A percentile compares a stretch with the other conserved stretches of the same genome.
phyloP scores from a whole-genome alignment of 2,329 filamentous ascomycete species.

The Xylariaceae sp. region DNA sequence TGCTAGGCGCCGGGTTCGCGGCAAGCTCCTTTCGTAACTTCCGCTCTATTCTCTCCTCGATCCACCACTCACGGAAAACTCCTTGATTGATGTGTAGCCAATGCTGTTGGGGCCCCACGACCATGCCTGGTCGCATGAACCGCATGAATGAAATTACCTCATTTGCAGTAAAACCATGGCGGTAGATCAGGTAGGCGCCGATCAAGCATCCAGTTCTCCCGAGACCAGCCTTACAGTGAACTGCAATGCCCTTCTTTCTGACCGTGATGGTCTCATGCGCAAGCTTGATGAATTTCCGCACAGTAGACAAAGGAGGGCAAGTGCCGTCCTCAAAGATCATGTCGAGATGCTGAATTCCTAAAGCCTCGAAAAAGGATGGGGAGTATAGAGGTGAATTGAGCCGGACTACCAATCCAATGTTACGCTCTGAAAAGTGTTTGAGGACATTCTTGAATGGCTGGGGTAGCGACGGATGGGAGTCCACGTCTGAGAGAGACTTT shows the following conservation, averaged over 20 bases:
- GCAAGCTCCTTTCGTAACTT: constrained; percentile 58
- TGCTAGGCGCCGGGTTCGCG: constrained; percentile 48
- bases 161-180: constrained; percentile 94
- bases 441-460: constrained; percentile 95
- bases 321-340: constrained; percentile 99
- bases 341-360: constrained; percentile 93
- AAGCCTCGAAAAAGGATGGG: constrained; percentile 91
- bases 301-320: constrained; percentile 82
- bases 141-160: constrained; percentile 98
- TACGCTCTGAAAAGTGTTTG: constrained; percentile 78
- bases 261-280: constrained; percentile 92
- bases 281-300: constrained; percentile 89
- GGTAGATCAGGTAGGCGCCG: constrained; percentile 95
- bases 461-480: constrained; percentile 66
- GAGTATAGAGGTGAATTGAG: constrained; percentile 96
- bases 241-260: constrained; percentile 88
- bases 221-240: constrained; percentile 97
- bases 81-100: constrained; percentile 98
- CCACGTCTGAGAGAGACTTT: constrained; percentile 68
- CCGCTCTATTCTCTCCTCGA: constrained; percentile 77
- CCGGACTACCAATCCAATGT: constrained; percentile 89
- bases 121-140: constrained; percentile 98
- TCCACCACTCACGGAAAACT: constrained; percentile 98
- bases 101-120: constrained; percentile 96
- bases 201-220: constrained; percentile 95